phyloP scores from a whole-genome alignment of 2,329 filamentous ascomycete species.

The Fusarium verticillioides region DNA sequence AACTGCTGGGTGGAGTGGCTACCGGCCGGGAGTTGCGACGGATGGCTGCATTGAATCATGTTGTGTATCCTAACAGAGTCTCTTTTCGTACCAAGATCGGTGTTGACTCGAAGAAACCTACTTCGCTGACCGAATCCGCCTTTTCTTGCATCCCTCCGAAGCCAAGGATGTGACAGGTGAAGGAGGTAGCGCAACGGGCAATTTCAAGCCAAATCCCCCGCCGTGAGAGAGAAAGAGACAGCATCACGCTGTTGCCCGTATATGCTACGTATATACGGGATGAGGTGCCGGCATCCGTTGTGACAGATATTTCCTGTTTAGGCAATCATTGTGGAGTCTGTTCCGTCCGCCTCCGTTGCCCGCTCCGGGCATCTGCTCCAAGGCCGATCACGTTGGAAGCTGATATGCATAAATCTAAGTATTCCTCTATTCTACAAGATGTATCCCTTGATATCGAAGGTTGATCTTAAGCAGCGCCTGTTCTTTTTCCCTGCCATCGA shows the following conservation, averaged over 20 bases:
- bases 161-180: background rate
- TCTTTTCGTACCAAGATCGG: background rate
- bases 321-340: slow-evolving; percentile 25
- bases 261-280: slow-evolving; percentile 8
- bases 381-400: slow-evolving; percentile 5
- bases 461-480: background rate
- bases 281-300: background rate
- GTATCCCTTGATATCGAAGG: background rate
- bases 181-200: background rate
- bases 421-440: background rate
- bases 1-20: slow-evolving; percentile 2
- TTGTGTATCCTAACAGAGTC: slow-evolving; percentile 1
- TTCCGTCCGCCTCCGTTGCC: slow-evolving; percentile 18
- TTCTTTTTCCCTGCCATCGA: slow-evolving; percentile 13
- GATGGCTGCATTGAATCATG: slow-evolving; percentile 9
- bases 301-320: slow-evolving; percentile 28
- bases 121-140: slow-evolving; percentile 3
- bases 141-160: slow-evolving; percentile 1
- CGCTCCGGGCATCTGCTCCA: slow-evolving; percentile 5
- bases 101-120: slow-evolving; percentile 4
- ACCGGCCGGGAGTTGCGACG: background rate
- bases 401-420: background rate
- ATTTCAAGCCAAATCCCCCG: background rate
- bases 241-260: background rate
- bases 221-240: background rate